A percentile compares a stretch with the other conserved stretches of the same genome.
Conservation (phyloP, 192 early-diverging fungal species). For the Mortierella hygrophila region DNA sequence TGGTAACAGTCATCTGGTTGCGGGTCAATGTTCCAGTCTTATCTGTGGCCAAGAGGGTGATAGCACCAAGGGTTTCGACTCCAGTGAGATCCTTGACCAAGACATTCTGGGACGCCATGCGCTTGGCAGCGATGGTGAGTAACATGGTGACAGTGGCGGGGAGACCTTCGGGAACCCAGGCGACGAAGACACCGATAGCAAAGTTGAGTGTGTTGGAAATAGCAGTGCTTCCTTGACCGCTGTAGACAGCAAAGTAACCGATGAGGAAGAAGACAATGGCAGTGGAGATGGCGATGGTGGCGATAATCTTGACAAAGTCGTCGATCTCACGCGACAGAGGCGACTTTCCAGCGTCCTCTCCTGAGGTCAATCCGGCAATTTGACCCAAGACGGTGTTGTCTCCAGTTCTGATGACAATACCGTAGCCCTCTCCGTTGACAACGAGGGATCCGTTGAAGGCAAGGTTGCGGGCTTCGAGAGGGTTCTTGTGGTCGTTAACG, state of each 20-base stretch:
- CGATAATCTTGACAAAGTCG: constrained; percentile 88
- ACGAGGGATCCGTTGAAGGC: constrained; percentile 92
- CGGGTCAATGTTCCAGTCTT: constrained; percentile 97
- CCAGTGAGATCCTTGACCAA: constrained; percentile 96
- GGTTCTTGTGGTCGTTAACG: constrained; percentile 79
- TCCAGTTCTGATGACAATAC: constrained; percentile 93
- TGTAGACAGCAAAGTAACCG: constrained; percentile 69
- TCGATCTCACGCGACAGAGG: constrained; percentile 86
- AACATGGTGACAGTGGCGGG: constrained; percentile 95
- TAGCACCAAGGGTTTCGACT: constrained; percentile 97
- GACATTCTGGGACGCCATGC: constrained; percentile 90
- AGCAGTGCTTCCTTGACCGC: constrained; percentile 47
- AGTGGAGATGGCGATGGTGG: constrained; percentile 79
- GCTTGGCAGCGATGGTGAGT: constrained; percentile 94
- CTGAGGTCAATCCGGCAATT: constrained; percentile 88
- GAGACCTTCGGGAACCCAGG: constrained; percentile 95
- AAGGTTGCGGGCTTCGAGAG: constrained; percentile 93
- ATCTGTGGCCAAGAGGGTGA: constrained; percentile 96
- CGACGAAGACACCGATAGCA: constrained; percentile 90
- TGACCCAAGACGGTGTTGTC: constrained; percentile 96
- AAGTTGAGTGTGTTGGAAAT: constrained; percentile 85
- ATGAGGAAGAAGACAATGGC: constrained; percentile 90
- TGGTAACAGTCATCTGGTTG: constrained; percentile 97
- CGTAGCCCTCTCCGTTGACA: constrained; percentile 89
- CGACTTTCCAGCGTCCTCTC: constrained; percentile 79